phyloP scores from a whole-genome alignment of 164 flowering plant species.

The Piper longum region DNA sequence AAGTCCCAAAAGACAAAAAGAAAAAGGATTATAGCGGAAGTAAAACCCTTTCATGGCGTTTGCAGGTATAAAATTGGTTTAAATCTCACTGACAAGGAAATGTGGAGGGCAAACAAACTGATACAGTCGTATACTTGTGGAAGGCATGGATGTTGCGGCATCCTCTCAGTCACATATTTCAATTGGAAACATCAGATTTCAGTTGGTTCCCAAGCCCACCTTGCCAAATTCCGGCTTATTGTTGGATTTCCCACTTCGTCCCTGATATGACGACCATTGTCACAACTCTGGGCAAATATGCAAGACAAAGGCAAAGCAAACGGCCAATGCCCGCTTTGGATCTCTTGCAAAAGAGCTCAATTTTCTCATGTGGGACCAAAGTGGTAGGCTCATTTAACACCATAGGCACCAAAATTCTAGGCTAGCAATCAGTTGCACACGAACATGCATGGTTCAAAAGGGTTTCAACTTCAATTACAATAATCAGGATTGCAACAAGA shows the following conservation, averaged over 20 bases:
- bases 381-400: neutral
- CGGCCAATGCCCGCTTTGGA: neutral
- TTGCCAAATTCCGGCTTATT: neutral
- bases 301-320: neutral
- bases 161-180: neutral
- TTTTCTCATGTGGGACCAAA: neutral
- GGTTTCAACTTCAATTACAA: too few species aligned
- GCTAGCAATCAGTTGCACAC: neutral
- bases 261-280: neutral
- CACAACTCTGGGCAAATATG: neutral
- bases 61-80: neutral
- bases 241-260: neutral
- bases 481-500: neutral
- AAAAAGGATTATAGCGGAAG: neutral
- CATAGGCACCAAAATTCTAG: neutral
- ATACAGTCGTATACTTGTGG: neutral
- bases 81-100: neutral
- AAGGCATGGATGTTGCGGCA: neutral
- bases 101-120: neutral
- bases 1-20: neutral
- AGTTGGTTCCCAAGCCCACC: neutral
- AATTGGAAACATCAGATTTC: neutral
- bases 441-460: too few species aligned
- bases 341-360: neutral
- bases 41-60: neutral